Base-by-base conservation (phyloP, 768 basidiomycete genomes). In the Hygrophoropsis aurantiaca region DNA sequence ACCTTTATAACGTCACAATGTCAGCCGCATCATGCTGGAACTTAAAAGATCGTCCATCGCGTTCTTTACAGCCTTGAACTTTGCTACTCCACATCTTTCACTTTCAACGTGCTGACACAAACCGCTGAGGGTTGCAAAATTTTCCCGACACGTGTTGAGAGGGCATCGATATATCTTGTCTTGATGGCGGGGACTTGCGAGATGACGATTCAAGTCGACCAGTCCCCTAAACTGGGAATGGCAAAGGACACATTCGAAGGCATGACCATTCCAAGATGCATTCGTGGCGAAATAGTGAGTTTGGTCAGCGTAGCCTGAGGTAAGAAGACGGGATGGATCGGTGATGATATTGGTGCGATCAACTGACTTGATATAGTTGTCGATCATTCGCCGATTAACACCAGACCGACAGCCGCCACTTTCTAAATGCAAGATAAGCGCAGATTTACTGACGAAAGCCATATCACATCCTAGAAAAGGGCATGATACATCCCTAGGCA, bases 21-120 rank as follows among this genome's bases (percentile, higher is more conserved):
- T 58, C 40, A 67, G 44, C 21, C 52, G 49, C 20, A 25, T 51
- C 64, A 69, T 62, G 16, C 47, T 37, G 8, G 62, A 57, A 16
- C n/a, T 6, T 32, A 67, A 46, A 26, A 76, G 42, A 3, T 54
- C 46, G 38, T 73, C 65, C 61, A 78, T 62, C 3, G 65, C 54
- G 20, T 54, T 55, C 56, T 71, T 58, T 20, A 81, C 74, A 4
- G 55, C 51, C 50, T 56, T 66, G 60, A 79, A 79, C 58, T 61
- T 71, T 27, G 59, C 48, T 16, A 81, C 74, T 0, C 74, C 77
- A 58, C 82, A 84, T 43, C 56, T 61, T 50, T 72, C 75, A 52
- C 77, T 79, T 66, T 83, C 80, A 40, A 83, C 70, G 64, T 84
- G 82, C 64, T 80, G 77, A 41, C 71, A 73, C 49, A 84, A 60